Base-by-base conservation (phyloP, 2,329 filamentous ascomycete species). In the Trichoderma brevicompactum region DNA sequence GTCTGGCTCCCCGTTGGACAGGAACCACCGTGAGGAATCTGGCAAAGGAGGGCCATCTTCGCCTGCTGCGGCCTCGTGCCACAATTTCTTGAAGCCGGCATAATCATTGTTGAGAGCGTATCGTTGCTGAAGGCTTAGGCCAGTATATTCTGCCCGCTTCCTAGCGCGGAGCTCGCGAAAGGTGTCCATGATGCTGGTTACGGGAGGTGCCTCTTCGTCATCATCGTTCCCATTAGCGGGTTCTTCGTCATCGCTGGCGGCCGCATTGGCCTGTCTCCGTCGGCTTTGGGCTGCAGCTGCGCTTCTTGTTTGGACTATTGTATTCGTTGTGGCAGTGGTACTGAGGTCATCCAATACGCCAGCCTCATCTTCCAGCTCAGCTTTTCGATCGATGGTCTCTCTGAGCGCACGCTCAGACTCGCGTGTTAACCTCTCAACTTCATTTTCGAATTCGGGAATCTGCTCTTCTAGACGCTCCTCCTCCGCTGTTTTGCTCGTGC, bases 71-170 rank as follows among this genome's bases (percentile, higher is more conserved):
- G 83, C 81, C 66, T 85, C 82, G 73, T 87, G 84, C 83, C 84
- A 85, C 28, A 82, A 74, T 70, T 82, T 82, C 73, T 85, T 86
- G 79, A 88, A 87, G n/a, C 76, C 75, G 65, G 82, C 80, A 70
- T 88, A 88, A 70, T 87, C 83, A 72, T 87, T 87, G 74, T 87
- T 80, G 12, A 79, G 69, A 5, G 79, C 84, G 71, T 87, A 88
- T 32, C 82, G 81, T 68, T 83, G 74, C 66, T 82, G 74, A 53
- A 78, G 71, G 41, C 71, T 76, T 69, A 82, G 74, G 1, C 70
- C 68, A 0, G 73, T 74, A 71, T 86, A 87, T 46, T 81, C 79
- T 10, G 70, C 71, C 0, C 74, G 71, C 62, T 81, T 81, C 40
- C 74, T 68, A 36, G 74, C 71, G 36, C 77, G 77, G 12, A 76